These are phyloP conservation scores for Tarenaya hassleriana DNA, from an alignment of 345 rosid species.

Conservation along the genomic window DNA sequence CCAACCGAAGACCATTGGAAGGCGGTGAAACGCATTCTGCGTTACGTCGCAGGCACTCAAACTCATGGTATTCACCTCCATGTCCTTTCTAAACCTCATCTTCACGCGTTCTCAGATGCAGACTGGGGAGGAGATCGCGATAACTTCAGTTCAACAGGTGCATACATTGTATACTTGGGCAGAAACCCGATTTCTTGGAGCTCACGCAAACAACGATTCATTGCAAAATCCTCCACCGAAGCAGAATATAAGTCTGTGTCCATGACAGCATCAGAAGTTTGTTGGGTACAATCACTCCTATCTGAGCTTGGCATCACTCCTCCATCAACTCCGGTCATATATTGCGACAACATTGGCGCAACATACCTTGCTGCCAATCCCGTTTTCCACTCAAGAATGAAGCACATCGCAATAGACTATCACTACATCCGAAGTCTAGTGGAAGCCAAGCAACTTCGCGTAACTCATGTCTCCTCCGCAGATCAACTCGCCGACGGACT, in stretches of 20 bases:
- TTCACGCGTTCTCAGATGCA: background rate
- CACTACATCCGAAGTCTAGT: too few species aligned
- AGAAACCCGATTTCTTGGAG: background rate
- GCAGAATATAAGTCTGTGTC: background rate
- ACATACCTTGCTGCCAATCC: too few species aligned
- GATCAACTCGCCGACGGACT: too few species aligned
- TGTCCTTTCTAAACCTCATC: background rate
- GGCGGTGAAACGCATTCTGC: background rate
- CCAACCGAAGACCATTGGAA: background rate
- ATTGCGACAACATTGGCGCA: too few species aligned
- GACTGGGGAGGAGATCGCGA: background rate
- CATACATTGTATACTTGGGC: background rate
- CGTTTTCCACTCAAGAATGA: too few species aligned
- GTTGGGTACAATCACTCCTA: background rate
- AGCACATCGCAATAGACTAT: too few species aligned
- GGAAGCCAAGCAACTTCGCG: too few species aligned
- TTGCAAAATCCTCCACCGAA: background rate
- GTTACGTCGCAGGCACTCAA: background rate
- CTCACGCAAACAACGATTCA: background rate
- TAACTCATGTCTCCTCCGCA: too few species aligned
- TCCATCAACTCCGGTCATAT: too few species aligned
- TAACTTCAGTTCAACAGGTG: background rate
- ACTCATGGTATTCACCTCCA: background rate
- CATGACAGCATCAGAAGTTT: background rate
- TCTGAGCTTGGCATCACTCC: background rate